Percentiles rank a stretch among this genome's conserved stretches.
These are phyloP conservation scores for Luffa acutangula DNA, from an alignment of 306 rosid species.

Conservation along the genomic window DNA sequence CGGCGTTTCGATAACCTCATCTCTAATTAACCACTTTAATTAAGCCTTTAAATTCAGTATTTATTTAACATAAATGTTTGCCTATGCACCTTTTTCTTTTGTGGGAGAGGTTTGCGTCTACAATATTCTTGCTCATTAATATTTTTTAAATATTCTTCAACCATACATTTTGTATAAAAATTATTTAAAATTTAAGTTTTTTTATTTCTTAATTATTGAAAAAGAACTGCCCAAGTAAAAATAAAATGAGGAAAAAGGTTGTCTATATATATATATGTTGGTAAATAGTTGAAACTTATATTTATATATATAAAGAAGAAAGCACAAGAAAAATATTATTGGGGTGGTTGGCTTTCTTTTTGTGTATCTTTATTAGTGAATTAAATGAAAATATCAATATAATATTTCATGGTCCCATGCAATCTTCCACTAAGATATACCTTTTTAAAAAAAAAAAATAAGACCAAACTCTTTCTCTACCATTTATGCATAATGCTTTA, in stretches of 20 bases:
- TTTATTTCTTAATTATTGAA: not conserved
- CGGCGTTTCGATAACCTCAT: too few relatives aligned
- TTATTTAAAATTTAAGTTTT: too few relatives aligned
- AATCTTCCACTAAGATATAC: not conserved
- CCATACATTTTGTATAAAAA: too few relatives aligned
- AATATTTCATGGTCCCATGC: not conserved
- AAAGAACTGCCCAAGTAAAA: too few relatives aligned
- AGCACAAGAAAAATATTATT: not conserved
- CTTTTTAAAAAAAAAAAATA: not conserved
- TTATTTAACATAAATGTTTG: too few relatives aligned
- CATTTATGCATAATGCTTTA: not conserved
- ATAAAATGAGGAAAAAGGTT: not conserved
- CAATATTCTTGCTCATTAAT: too few relatives aligned
- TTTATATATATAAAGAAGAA: not conserved
- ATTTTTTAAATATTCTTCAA: too few relatives aligned
- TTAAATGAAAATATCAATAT: not conserved
- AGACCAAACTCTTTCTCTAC: constrained; percentile 2
- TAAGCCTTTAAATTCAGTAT: too few relatives aligned
- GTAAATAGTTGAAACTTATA: not conserved
- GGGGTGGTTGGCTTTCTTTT: not conserved
- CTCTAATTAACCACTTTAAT: too few relatives aligned
- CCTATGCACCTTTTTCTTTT: too few relatives aligned
- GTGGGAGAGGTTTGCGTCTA: too few relatives aligned
- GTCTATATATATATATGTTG: not conserved
- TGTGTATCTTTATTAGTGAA: not conserved